Evolutionary conservation across 139 green algal genomes (phyloP), one percentile per base, ranked within the genome.

Genomic region (Chloropicon primus): DNA sequence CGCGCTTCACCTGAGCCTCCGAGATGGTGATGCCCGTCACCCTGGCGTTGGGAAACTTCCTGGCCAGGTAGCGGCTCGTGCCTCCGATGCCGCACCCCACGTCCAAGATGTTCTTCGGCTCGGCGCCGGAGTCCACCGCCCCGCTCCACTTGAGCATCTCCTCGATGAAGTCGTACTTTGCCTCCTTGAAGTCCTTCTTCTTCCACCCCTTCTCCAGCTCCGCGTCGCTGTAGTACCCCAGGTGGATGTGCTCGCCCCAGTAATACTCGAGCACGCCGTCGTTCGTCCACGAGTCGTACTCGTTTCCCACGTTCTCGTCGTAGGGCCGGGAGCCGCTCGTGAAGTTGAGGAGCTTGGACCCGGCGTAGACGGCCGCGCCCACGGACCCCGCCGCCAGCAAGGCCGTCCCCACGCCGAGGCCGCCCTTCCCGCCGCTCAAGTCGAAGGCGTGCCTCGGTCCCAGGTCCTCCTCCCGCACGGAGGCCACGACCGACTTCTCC

Each of bases 181-280:
- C 93, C 74, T 92, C 74, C 77, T 91, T 97, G 86, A 97, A 98
- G 80, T 96, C 84, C 80, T 94, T 96, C 77, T 93, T 93, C 54
- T 85, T 85, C 82, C 92, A 95, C 1, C 92, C 91, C 0, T 75
- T 72, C 21, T 71, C 71, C 22, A 71, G 21, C 53, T 84, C 84
- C 78, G 88, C 80, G 24, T 95, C 89, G 1, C 73, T 93, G 82
- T 98, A 98, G 75, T 94, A 94, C 1, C 94, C 94, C 71, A 98
- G 78, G 76, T 98, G 94, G 76, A 98, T 98, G 85, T 98, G 94
- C 79, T 98, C 94, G 3, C 94, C 94, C 94, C 94, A 98, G 41
- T 62, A 62, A 17, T 62, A 62, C 41, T 62, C 41, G 10, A 62
- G 17, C n/a, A 94, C 84, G 77, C 90, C 90, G 80, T 94, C 90